Evolutionary conservation across 2,329 filamentous ascomycete genomes (phyloP).

Genomic region (Botryotinia calthae): DNA sequence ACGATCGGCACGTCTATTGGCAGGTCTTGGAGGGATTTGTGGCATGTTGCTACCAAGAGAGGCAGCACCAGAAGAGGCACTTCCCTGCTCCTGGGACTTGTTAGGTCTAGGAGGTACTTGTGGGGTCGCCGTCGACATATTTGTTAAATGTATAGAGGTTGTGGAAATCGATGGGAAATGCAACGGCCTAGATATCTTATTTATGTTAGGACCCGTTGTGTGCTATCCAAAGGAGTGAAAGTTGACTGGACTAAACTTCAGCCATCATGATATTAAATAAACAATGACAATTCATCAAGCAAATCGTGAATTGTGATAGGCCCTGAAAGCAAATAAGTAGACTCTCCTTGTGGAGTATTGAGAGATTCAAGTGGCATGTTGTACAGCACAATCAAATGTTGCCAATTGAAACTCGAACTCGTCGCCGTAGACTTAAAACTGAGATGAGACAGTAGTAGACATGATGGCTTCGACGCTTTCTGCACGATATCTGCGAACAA

Average conservation of each 20-base stretch:
- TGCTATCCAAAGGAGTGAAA: neutral
- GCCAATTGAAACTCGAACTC: conserved; percentile 16
- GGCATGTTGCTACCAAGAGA: conserved; percentile 52
- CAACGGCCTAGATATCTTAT: conserved; percentile 16
- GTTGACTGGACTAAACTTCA: neutral
- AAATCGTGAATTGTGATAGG: neutral
- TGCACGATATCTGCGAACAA: conserved; percentile 2
- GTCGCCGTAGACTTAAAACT: neutral
- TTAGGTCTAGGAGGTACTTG: conserved; percentile 62
- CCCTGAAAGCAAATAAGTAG: neutral
- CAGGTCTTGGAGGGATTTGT: conserved; percentile 75
- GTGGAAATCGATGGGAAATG: conserved; percentile 16
- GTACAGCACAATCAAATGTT: conserved; percentile 10
- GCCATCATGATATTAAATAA: neutral
- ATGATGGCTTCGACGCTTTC: neutral
- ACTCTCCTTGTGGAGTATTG: neutral
- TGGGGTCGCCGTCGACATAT: conserved; percentile 38
- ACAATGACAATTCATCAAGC: neutral
- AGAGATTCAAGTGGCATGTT: neutral
- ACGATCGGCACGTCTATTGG: conserved; percentile 63
- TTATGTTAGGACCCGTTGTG: conserved; percentile 13
- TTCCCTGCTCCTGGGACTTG: conserved; percentile 47
- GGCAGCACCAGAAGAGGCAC: conserved; percentile 40
- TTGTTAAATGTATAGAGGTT: neutral
- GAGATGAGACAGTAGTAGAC: conserved; percentile 8